A percentile compares a stretch with the other conserved stretches of the same genome.
phyloP scores from a whole-genome alignment of 108 stramenopile genomes.

The Chaetoceros tenuissimus region DNA sequence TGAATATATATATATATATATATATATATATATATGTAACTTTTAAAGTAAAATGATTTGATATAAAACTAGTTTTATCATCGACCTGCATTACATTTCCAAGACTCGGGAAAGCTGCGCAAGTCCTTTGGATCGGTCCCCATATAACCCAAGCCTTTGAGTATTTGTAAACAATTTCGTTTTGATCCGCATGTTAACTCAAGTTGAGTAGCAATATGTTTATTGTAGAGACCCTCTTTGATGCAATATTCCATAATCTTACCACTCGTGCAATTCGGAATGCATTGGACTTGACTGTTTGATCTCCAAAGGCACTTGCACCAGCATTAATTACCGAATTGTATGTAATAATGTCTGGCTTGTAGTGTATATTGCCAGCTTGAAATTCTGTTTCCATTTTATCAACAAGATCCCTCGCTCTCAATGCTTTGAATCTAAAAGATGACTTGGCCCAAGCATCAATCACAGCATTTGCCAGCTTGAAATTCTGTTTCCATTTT shows the following conservation, averaged over 20 bases:
- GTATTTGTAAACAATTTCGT: neutral
- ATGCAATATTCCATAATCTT: neutral
- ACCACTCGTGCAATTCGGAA: constrained; percentile 12
- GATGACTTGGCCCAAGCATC: constrained; percentile 32
- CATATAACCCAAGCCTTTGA: neutral
- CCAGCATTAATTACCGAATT: constrained; percentile 61
- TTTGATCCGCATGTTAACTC: neutral
- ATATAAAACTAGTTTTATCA: too few relatives aligned
- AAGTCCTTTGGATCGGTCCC: neutral
- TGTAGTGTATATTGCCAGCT: neutral
- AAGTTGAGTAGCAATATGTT: neutral
- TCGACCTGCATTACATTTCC: neutral
- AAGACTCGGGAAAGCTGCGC: neutral
- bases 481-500: neutral
- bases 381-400: neutral
- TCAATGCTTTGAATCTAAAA: constrained; percentile 1
- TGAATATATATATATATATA: neutral
- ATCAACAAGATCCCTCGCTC: constrained; percentile 1
- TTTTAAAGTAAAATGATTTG: too few relatives aligned
- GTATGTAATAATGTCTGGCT: constrained; percentile 54
- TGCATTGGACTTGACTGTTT: constrained; percentile 13
- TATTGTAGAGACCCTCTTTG: neutral
- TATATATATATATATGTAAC: neutral
- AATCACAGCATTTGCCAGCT: constrained; percentile 47
- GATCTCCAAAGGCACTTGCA: constrained; percentile 31